phyloP scores from a whole-genome alignment of 805 yeast species.

The Blastobotrys attinorum region DNA sequence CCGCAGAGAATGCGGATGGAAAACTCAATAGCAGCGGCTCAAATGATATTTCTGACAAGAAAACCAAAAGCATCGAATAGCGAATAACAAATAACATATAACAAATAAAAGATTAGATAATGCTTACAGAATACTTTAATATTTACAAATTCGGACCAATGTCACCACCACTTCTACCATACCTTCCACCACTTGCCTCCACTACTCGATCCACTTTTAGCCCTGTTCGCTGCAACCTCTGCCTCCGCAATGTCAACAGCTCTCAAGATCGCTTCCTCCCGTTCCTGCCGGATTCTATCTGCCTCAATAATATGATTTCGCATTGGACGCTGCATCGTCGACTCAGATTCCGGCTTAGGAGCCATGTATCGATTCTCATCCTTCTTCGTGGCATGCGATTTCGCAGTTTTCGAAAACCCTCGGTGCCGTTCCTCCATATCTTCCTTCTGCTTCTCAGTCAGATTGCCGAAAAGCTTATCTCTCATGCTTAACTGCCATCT shows the following conservation, averaged over 20 bases:
- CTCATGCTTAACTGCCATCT: constrained; percentile 51
- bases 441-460: constrained; percentile 51
- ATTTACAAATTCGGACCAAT: background rate
- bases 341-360: constrained; percentile 29
- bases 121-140: too few relatives aligned
- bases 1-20: constrained; percentile 96
- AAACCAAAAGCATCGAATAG: too few relatives aligned
- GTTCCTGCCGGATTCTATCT: constrained; percentile 56
- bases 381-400: constrained; percentile 21
- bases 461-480: constrained; percentile 43
- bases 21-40: constrained; percentile 93
- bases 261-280: constrained; percentile 48
- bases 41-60: too few relatives aligned
- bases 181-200: background rate
- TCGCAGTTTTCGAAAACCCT: constrained; percentile 17
- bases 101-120: too few relatives aligned
- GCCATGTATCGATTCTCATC: constrained; percentile 15
- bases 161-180: background rate
- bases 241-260: constrained; percentile 40
- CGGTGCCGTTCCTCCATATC: constrained; percentile 43
- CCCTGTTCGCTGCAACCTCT: background rate
- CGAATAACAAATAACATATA: too few relatives aligned
- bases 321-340: constrained; percentile 51
- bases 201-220: background rate
- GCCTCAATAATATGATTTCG: constrained; percentile 70